A percentile compares a stretch with the other conserved stretches of the same genome.
Evolutionary conservation across 306 rosid genomes (phyloP).

Genomic region (Begonia fuchsioides): DNA sequence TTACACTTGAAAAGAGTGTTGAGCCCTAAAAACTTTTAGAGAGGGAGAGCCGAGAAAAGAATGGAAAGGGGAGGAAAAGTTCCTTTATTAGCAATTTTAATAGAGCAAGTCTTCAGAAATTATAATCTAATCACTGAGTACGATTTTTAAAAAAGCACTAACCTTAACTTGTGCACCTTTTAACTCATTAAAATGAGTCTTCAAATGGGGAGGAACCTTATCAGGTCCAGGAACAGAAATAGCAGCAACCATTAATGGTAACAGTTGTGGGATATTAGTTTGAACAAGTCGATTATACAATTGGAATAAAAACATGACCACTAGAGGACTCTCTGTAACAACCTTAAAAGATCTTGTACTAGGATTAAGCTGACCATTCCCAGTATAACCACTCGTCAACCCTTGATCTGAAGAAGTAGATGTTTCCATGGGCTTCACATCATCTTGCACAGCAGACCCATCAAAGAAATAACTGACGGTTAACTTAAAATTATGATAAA

Average conservation of each 20-base stretch:
- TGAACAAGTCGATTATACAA: constrained; percentile 89
- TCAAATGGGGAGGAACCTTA: constrained; percentile 69
- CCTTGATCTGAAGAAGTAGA: constrained; percentile 53
- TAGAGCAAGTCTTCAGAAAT: no score
- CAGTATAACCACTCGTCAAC: constrained; percentile 29
- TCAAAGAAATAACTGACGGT: constrained; percentile 89
- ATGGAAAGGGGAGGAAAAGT: no score
- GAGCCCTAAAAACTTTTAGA: no score
- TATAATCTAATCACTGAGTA: no score
- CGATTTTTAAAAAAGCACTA: constrained; percentile 13
- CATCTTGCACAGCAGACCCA: constrained; percentile 39
- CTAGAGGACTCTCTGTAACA: constrained; percentile 93
- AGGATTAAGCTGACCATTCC: constrained; percentile 71
- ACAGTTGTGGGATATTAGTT: constrained; percentile 75
- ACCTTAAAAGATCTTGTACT: constrained; percentile 89
- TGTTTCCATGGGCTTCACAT: constrained; percentile 61
- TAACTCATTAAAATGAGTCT: constrained; percentile 71
- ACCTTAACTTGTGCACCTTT: constrained; percentile 98
- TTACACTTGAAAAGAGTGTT: no score
- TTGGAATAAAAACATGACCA: constrained; percentile 95
- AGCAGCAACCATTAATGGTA: constrained; percentile 96
- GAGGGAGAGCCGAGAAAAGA: no score
- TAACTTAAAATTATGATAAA: constrained; percentile 71
- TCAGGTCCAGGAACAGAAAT: constrained; percentile 97
- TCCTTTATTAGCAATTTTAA: no score